phyloP scores from a whole-genome alignment of 2,329 filamentous ascomycete species.

The Microdochium bolleyi region DNA sequence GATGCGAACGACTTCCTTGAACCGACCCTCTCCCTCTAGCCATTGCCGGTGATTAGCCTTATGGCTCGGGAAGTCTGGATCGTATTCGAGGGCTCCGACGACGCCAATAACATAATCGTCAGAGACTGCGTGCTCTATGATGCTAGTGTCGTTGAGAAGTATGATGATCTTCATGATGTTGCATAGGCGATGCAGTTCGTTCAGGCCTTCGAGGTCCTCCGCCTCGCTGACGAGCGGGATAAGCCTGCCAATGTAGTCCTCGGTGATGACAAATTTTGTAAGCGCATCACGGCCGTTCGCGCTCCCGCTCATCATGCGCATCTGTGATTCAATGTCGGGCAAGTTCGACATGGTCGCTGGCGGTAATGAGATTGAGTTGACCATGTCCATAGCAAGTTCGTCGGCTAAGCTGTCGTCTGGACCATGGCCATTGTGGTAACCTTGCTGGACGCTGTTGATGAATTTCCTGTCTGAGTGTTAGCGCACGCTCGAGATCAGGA shows the following conservation, averaged over 20 bases:
- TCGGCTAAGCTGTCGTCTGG: slow-evolving; percentile 83
- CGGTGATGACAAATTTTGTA: slow-evolving; percentile 75
- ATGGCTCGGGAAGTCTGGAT: slow-evolving; percentile 94
- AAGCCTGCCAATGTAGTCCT: slow-evolving; percentile 82
- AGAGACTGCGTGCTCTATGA: slow-evolving; percentile 89
- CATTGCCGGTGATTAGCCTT: slow-evolving; percentile 97
- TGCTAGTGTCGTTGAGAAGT: slow-evolving; percentile 85
- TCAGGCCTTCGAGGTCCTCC: slow-evolving; percentile 81
- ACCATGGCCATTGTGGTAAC: slow-evolving; percentile 52
- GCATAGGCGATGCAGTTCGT: slow-evolving; percentile 84
- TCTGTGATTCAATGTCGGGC: slow-evolving; percentile 73
- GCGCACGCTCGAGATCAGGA: background rate
- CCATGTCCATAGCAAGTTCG: slow-evolving; percentile 69
- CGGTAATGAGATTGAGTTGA: slow-evolving; percentile 65
- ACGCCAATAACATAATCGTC: slow-evolving; percentile 87
- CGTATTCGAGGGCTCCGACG: slow-evolving; percentile 93
- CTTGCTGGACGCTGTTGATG: slow-evolving; percentile 75
- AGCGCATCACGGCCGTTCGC: slow-evolving; percentile 75
- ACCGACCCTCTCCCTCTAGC: slow-evolving; percentile 78
- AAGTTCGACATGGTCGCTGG: slow-evolving; percentile 75
- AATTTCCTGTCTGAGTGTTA: slow-evolving; percentile 63
- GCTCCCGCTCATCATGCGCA: slow-evolving; percentile 70
- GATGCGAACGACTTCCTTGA: slow-evolving; percentile 93
- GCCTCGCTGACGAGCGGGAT: slow-evolving; percentile 81
- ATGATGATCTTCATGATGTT: slow-evolving; percentile 98